Conservation (phyloP, 2,329 filamentous ascomycete species). For the Colletotrichum phormii region DNA sequence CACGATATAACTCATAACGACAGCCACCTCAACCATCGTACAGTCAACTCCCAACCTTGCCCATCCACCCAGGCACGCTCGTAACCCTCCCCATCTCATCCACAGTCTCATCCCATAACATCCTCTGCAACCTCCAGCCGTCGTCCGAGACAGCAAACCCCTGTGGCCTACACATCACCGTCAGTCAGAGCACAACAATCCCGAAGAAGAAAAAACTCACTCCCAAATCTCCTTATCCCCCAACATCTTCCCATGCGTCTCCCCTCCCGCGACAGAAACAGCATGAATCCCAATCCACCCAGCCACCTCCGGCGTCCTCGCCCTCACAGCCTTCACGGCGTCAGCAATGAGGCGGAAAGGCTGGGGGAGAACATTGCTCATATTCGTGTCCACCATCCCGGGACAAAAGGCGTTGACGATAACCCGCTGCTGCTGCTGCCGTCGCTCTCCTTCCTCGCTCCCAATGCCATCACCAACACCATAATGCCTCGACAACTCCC, state of each 20-base stretch:
- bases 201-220: neutral
- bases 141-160: neutral
- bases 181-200: neutral
- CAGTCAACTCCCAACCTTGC: neutral
- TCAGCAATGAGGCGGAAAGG: neutral
- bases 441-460: neutral
- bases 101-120: slow-evolving; percentile 11
- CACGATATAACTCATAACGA: neutral
- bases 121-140: neutral
- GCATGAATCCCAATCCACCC: slow-evolving; percentile 19
- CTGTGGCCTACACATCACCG: neutral
- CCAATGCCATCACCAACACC: neutral
- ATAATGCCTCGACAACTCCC: slow-evolving; percentile 3
- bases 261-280: slow-evolving; percentile 10
- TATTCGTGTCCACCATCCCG: slow-evolving; percentile 24
- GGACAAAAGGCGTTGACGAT: slow-evolving; percentile 28
- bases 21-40: neutral
- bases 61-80: neutral
- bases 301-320: slow-evolving; percentile 6
- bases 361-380: slow-evolving; percentile 15
- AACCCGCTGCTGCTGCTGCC: neutral
- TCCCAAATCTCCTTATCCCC: slow-evolving; percentile 22
- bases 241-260: slow-evolving; percentile 24
- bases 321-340: slow-evolving; percentile 7
- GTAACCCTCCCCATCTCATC: slow-evolving; percentile 2